Percentiles rank a stretch among this genome's conserved stretches.
Conservation (phyloP, 306 rosid genomes). For the Cucurbita pepo region DNA sequence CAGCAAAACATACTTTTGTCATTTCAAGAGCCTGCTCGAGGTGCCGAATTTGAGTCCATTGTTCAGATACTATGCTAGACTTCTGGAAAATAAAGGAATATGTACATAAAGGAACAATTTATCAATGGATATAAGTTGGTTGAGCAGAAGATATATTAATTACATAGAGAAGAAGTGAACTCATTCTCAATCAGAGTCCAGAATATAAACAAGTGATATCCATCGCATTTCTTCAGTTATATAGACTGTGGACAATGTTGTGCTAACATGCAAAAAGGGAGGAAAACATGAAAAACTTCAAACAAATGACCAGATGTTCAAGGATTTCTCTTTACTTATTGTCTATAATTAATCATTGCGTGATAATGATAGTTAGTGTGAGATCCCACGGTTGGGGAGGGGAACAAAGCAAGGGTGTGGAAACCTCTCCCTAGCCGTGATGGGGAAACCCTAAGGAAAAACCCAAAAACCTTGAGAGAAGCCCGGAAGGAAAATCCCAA, state of each 20-base stretch:
- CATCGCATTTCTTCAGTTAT: not conserved
- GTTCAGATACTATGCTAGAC: conserved; percentile 58
- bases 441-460: too few species aligned
- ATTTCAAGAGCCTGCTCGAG: conserved; percentile 94
- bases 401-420: too few species aligned
- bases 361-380: not conserved
- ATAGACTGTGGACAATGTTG: not conserved
- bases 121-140: not conserved
- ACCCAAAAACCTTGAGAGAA: too few species aligned
- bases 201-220: not conserved
- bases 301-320: not conserved
- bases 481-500: too few species aligned
- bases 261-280: not conserved
- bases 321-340: not conserved
- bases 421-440: too few species aligned
- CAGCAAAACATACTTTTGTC: conserved; percentile 30
- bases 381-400: too few species aligned
- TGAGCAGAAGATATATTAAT: not conserved
- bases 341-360: not conserved
- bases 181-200: not conserved
- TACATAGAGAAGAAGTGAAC: not conserved
- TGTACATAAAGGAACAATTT: not conserved
- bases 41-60: conserved; percentile 80
- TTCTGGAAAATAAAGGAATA: conserved; percentile 32
- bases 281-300: not conserved